These are phyloP conservation scores for fission yeast (Schizosaccharomyces pombe) DNA, from an alignment of 805 yeast species.

Conservation along the genomic window DNA sequence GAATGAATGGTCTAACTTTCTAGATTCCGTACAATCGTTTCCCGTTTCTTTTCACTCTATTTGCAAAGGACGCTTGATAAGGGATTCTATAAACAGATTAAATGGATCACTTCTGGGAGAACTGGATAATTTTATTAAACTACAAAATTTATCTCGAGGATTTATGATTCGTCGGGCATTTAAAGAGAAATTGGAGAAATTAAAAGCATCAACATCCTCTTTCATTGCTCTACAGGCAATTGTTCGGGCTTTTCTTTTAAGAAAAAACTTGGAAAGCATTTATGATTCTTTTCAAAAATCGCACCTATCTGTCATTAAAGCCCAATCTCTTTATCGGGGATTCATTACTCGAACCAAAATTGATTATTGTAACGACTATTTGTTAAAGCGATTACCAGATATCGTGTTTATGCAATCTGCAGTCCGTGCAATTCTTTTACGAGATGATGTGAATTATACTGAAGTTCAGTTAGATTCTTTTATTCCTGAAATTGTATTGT, in stretches of 20 bases:
- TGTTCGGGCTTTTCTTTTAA: conserved; percentile 11
- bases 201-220: conserved; percentile 9
- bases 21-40: background rate
- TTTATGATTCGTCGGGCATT: conserved; percentile 9
- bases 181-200: conserved; percentile 7
- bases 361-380: conserved; percentile 6
- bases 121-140: conserved; percentile 14
- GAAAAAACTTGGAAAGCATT: conserved; percentile 5
- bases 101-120: conserved; percentile 5
- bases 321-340: conserved; percentile 26
- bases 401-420: conserved; percentile 17
- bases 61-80: background rate
- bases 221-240: conserved; percentile 13
- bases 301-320: background rate
- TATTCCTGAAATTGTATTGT: conserved; percentile 11
- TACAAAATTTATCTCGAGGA: conserved; percentile 41
- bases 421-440: conserved; percentile 17
- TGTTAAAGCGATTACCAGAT: conserved; percentile 7
- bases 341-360: conserved; percentile 10
- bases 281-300: background rate
- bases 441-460: conserved; percentile 15
- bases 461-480: conserved; percentile 18
- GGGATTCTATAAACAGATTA: background rate
- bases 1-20: background rate
- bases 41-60: background rate